A percentile compares a stretch with the other conserved stretches of the same genome.
phyloP scores from a whole-genome alignment of 768 basidiomycete species.

The Clitopilus passeckerianus region DNA sequence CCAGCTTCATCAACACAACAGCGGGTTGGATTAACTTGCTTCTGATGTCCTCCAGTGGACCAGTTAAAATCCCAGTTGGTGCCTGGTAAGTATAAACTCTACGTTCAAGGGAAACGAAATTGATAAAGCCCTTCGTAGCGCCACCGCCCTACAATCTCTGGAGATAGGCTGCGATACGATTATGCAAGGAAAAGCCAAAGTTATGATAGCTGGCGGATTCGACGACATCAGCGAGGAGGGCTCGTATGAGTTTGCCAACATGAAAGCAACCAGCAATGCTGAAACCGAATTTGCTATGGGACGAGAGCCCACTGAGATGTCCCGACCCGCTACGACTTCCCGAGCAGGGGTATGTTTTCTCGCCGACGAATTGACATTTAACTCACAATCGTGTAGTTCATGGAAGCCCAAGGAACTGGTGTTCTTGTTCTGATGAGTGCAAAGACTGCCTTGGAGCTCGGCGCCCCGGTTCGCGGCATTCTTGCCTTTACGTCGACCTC shows the following conservation, averaged over 20 bases:
- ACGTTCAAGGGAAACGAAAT: conserved; percentile 3
- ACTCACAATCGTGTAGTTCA: conserved; percentile 48
- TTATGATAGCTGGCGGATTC: conserved; percentile 99
- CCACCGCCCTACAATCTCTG: conserved; percentile 94
- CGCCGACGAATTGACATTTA: background rate
- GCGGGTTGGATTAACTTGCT: conserved; percentile 98
- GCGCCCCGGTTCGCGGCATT: conserved; percentile 89
- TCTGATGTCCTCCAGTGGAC: conserved; percentile 92
- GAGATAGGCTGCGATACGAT: conserved; percentile 98
- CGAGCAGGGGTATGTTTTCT: conserved; percentile 76
- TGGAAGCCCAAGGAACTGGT: conserved; percentile 97
- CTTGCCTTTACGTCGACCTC: conserved; percentile 96
- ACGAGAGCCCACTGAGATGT: conserved; percentile 98
- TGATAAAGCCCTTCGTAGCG: conserved; percentile 37
- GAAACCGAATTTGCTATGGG: conserved; percentile 99
- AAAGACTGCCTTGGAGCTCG: conserved; percentile 91
- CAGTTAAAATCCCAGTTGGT: conserved; percentile 98
- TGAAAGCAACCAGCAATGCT: conserved; percentile 98
- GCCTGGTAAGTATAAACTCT: conserved; percentile 66
- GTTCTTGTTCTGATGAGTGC: conserved; percentile 98
- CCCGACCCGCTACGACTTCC: conserved; percentile 93
- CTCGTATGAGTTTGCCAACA: conserved; percentile 98
- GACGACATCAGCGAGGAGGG: conserved; percentile 99
- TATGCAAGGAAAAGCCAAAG: conserved; percentile 92
- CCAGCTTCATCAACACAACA: conserved; percentile 96